These are phyloP conservation scores for Tricholoma sp. DNA, from an alignment of 768 basidiomycete species.

Conservation along the genomic window DNA sequence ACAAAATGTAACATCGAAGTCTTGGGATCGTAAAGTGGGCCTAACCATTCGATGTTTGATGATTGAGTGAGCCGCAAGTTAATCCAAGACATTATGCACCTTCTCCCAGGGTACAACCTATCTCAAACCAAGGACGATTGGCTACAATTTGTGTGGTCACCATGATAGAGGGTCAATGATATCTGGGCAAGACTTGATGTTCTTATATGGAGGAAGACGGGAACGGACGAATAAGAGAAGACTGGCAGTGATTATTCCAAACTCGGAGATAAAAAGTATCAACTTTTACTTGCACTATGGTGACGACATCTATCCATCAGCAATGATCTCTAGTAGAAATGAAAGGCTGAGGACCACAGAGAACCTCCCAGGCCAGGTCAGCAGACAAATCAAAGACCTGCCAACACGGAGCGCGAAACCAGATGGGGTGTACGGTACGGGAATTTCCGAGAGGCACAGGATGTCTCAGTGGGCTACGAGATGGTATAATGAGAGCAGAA, in stretches of 20 bases:
- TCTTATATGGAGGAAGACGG: conserved; percentile 17
- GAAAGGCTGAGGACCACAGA: conserved; percentile 13
- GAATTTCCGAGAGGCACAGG: conserved; percentile 24
- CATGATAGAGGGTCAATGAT: conserved; percentile 8
- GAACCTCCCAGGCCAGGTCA: conserved; percentile 19
- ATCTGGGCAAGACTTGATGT: not conserved
- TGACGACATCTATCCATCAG: conserved; percentile 8
- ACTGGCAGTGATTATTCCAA: conserved; percentile 21
- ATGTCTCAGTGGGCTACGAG: conserved; percentile 42
- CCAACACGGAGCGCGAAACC: conserved; percentile 16
- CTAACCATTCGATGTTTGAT: conserved; percentile 26
- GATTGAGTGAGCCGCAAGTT: conserved; percentile 13
- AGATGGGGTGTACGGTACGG: conserved; percentile 30
- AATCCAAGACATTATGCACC: conserved; percentile 29
- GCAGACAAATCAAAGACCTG: conserved; percentile 27
- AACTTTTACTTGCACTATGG: conserved; percentile 1
- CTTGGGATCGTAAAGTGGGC: conserved; percentile 55
- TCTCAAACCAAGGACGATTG: conserved; percentile 41
- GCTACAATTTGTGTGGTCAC: conserved; percentile 30
- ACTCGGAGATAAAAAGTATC: conserved; percentile 14
- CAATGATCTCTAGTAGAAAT: conserved; percentile 10
- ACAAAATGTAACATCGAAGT: conserved; percentile 61
- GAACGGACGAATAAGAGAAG: conserved; percentile 6
- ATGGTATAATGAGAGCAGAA: not conserved
- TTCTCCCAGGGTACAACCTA: conserved; percentile 59